Base-by-base conservation (phyloP, 352 stramenopile genomes). In the Pythium oligandrum region DNA sequence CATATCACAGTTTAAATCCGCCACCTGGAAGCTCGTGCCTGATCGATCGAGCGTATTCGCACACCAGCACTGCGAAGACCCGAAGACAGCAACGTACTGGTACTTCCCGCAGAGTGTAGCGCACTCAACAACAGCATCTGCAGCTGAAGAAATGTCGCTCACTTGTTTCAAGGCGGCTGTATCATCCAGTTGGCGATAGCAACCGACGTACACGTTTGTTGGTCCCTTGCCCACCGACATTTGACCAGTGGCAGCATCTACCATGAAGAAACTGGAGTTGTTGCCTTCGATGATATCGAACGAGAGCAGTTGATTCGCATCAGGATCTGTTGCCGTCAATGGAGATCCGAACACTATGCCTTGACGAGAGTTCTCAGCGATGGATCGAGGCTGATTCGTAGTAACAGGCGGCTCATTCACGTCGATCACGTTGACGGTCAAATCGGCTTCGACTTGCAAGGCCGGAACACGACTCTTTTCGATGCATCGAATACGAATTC, bases 391-490 rank as follows among this genome's bases (percentile, higher is more conserved):
- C 32, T 73, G 64, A 31, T 66, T 54, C 1, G 30, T 3, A 7
- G 55, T 60, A 3, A 57, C 17, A 2, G 64, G 64, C 12, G 52
- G n/a, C 17, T 73, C 60, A 40, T 73, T 73, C 0, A 73, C 60
- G 36, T 73, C 60, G 31, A 68, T 2, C 3, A 73, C 49, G 17
- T 30, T 57, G 11, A 73, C 43, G 39, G 36, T 38, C 26, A 69
- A 33, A 9, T 59, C 48, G 5, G 37, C 32, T 10, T 48, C 42
- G 2, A 51, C 36, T n/a, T 60, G 42, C 4, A 51, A 34, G 3
- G 51, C 17, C n/a, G 44, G 33, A 6, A 6, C 40, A 32, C 44
- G 53, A 40, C 51, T 59, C 0, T 17, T 48, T 44, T 70, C 57
- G 5, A 44, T 39, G 30, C 61, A 69, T 10, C 47, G 53, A 3